Evolutionary conservation across 768 basidiomycete genomes (phyloP).

Genomic region (Pleurotus salmoneostramineus): DNA sequence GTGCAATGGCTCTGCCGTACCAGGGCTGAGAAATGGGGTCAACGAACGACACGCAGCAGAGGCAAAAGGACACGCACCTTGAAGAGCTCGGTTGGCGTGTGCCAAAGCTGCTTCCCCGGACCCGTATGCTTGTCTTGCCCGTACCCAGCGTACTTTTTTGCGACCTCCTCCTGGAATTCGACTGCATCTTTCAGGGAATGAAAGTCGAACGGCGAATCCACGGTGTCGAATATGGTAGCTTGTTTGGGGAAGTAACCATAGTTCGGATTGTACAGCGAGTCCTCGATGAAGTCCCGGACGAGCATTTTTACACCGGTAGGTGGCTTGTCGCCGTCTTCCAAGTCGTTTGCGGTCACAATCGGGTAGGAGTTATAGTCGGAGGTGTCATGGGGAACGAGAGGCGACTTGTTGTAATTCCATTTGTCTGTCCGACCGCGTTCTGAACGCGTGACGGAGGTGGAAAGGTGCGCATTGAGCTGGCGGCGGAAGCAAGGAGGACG

Average conservation of each 20-base stretch:
- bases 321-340: constrained; percentile 53
- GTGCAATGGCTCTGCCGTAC: constrained; percentile 89
- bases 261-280: constrained; percentile 93
- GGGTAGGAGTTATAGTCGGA: constrained; percentile 38
- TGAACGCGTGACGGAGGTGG: constrained; percentile 23
- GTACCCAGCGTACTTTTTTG: constrained; percentile 68
- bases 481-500: constrained; percentile 25
- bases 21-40: constrained; percentile 59
- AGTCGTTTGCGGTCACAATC: constrained; percentile 65
- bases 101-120: constrained; percentile 92
- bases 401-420: constrained; percentile 75
- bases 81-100: constrained; percentile 97
- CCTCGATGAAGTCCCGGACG: constrained; percentile 93
- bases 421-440: constrained; percentile 37
- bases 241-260: constrained; percentile 97
- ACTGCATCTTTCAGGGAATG: constrained; percentile 54
- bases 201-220: constrained; percentile 66
- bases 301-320: constrained; percentile 90
- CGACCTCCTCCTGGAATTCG: constrained; percentile 83
- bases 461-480: neutral
- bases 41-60: constrained; percentile 3
- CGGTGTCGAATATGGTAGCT: constrained; percentile 81
- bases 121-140: constrained; percentile 58
- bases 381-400: constrained; percentile 50
- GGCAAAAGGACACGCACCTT: constrained; percentile 53